Conservation (phyloP, 2,329 filamentous ascomycete species). For the Diplodia scrobiculata region DNA sequence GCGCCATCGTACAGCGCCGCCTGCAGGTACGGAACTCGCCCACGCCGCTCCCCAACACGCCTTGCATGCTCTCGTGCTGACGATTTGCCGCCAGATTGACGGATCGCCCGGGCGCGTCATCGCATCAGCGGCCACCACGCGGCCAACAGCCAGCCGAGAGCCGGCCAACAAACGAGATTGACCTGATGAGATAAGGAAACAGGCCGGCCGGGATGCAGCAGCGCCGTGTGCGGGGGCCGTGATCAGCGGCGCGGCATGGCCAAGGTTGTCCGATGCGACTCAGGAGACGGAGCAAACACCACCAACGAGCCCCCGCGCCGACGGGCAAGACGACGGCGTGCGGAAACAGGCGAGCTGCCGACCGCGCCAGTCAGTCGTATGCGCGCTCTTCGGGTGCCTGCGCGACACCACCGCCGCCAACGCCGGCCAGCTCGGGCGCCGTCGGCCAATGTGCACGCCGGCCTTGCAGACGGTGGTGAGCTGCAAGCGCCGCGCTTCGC, state of each 20-base stretch:
- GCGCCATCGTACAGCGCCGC: not conserved
- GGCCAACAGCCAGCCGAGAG: constrained; percentile 1
- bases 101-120: constrained; percentile 10
- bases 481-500: constrained; percentile 11
- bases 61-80: not conserved
- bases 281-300: constrained; percentile 15
- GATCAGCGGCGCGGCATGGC: not conserved
- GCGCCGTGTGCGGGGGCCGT: constrained; percentile 3
- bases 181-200: constrained; percentile 15
- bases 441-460: constrained; percentile 1
- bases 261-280: constrained; percentile 7
- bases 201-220: not conserved
- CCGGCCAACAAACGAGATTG: constrained; percentile 10
- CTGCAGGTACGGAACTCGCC: constrained; percentile 7
- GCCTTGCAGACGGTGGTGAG: not conserved
- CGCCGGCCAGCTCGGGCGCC: not conserved
- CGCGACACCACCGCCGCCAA: not conserved
- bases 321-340: constrained; percentile 21
- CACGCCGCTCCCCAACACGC: not conserved
- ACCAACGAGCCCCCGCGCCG: constrained; percentile 1
- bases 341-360: constrained; percentile 11
- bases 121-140: not conserved
- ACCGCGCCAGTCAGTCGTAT: not conserved
- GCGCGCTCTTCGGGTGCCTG: not conserved
- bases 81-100: not conserved